Percentiles rank a stretch among this genome's conserved stretches.
Conservation (phyloP, 371 early-diverging fungal species). For the Apophysomyces variabilis region DNA sequence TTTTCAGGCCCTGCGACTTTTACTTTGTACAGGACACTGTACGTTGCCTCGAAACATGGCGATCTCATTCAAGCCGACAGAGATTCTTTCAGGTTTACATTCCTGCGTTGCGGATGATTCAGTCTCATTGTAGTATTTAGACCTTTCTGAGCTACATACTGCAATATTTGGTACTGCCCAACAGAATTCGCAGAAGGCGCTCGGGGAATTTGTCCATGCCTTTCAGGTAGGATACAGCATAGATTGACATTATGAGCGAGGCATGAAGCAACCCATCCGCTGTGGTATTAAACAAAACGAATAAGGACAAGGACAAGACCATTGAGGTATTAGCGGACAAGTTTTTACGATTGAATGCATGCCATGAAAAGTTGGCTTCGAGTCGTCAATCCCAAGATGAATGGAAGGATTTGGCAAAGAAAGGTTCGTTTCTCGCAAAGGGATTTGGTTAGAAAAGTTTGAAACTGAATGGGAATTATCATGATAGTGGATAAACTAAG, state of each 20-base stretch:
- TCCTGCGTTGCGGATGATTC: not conserved
- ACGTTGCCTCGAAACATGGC: not conserved
- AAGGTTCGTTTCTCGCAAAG: slow-evolving; percentile 4
- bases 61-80: not conserved
- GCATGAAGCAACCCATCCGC: too few species aligned
- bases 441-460: not conserved
- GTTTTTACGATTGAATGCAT: slow-evolving; percentile 21
- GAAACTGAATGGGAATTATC: not conserved
- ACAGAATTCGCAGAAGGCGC: slow-evolving; percentile 6
- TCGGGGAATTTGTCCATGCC: slow-evolving; percentile 14
- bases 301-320: not conserved
- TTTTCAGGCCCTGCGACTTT: too few species aligned
- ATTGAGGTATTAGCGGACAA: slow-evolving; percentile 15
- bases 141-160: slow-evolving; percentile 5
- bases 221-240: slow-evolving; percentile 19
- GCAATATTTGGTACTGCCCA: slow-evolving; percentile 18
- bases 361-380: slow-evolving; percentile 7
- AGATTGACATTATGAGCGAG: not conserved
- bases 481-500: slow-evolving; percentile 9
- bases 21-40: too few species aligned
- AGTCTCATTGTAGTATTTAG: not conserved
- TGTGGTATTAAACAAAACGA: too few species aligned
- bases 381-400: slow-evolving; percentile 10
- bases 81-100: not conserved
- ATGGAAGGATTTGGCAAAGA: slow-evolving; percentile 1